phyloP scores from a whole-genome alignment of 495 filamentous ascomycete genomes.

The Aspergillus sclerotiicarbonarius region DNA sequence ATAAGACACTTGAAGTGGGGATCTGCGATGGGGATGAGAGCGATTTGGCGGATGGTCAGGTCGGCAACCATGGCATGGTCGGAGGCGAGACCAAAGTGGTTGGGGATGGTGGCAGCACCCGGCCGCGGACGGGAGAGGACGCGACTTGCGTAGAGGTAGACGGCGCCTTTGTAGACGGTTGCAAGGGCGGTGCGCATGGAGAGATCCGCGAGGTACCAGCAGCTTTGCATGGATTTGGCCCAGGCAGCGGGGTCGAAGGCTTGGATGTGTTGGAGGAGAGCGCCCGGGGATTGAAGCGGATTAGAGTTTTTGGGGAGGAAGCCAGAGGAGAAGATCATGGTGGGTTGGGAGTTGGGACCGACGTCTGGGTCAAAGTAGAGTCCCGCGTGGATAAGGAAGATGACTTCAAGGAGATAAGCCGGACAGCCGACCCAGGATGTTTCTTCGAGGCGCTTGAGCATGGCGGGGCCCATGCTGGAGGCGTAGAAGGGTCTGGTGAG shows the following conservation, averaged over 20 bases:
- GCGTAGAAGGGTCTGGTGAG: slow-evolving; percentile 47
- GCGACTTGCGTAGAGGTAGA: slow-evolving; percentile 47
- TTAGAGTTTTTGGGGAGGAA: slow-evolving; percentile 27
- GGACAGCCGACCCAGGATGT: slow-evolving; percentile 50
- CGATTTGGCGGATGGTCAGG: slow-evolving; percentile 39
- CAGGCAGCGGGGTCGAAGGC: slow-evolving; percentile 43
- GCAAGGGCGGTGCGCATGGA: slow-evolving; percentile 43
- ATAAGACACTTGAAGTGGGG: slow-evolving; percentile 50
- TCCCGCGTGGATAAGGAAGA: slow-evolving; percentile 46
- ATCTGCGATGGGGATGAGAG: slow-evolving; percentile 33
- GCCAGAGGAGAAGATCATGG: slow-evolving; percentile 27
- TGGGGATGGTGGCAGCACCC: slow-evolving; percentile 29
- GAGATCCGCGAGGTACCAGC: slow-evolving; percentile 35
- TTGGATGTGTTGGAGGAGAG: slow-evolving; percentile 43
- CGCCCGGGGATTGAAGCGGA: slow-evolving; percentile 32
- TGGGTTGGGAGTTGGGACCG: slow-evolving; percentile 27
- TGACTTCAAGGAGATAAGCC: slow-evolving; percentile 47
- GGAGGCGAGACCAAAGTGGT: slow-evolving; percentile 27
- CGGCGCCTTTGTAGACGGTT: slow-evolving; percentile 40
- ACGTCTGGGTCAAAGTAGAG: slow-evolving; percentile 36
- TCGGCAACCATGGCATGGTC: slow-evolving; percentile 36
- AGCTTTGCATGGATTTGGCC: slow-evolving; percentile 44
- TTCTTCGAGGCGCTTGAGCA: slow-evolving; percentile 46
- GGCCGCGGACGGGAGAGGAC: slow-evolving; percentile 37
- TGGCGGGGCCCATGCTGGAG: slow-evolving; percentile 36